Evolutionary conservation across 106 monocot genomes (phyloP).

Genomic region (Cymbidium sinense): DNA sequence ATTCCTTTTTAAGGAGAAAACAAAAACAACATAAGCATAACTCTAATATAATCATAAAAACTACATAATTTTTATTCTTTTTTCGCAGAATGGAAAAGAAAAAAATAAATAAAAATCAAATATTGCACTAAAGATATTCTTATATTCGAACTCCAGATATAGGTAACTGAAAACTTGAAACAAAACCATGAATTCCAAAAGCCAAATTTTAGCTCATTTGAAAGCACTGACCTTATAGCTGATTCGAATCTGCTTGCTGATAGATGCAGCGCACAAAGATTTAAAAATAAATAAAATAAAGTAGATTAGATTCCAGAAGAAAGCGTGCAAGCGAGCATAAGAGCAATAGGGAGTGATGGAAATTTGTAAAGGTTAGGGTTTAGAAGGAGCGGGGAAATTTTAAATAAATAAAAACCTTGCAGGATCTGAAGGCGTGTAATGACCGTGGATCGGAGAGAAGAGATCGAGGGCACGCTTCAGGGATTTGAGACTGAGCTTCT

Average conservation of each 20-base stretch:
- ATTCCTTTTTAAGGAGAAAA: background rate
- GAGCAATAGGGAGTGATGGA: background rate
- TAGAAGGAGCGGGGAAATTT: background rate
- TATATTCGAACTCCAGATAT: too few relatives aligned
- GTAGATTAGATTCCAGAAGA: background rate
- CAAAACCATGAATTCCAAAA: background rate
- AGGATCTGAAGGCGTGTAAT: conserved; percentile 48
- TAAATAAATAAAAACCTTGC: conserved; percentile 35
- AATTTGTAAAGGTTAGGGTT: conserved; percentile 12
- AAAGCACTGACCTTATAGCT: conserved; percentile 68
- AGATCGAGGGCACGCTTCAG: conserved; percentile 92
- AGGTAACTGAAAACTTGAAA: background rate
- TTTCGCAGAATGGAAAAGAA: background rate
- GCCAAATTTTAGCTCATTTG: too few relatives aligned
- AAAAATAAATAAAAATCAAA: background rate
- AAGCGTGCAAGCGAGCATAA: conserved; percentile 5
- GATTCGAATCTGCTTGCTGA: conserved; percentile 70
- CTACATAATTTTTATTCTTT: background rate
- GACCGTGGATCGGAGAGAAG: conserved; percentile 66
- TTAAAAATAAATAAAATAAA: background rate
- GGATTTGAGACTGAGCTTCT: conserved; percentile 92
- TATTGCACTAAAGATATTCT: background rate
- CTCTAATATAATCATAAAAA: background rate
- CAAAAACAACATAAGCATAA: too few relatives aligned
- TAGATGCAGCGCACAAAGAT: background rate